Evolutionary conservation across 352 stramenopile genomes (phyloP), one percentile per base, ranked within the genome.

Genomic region (Peronospora destructor): DNA sequence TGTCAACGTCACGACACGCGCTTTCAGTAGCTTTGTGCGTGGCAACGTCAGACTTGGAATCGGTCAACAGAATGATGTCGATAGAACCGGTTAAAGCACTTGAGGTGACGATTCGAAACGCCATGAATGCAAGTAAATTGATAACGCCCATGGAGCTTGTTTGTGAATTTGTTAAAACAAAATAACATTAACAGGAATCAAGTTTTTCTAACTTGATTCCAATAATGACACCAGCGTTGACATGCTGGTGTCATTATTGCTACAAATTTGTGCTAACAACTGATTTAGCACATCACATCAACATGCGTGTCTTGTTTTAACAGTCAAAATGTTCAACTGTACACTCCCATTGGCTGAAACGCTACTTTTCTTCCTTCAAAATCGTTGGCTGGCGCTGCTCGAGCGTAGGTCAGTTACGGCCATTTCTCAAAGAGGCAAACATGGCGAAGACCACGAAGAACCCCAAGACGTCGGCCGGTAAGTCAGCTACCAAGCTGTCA

Each of bases 401-500:
- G 39, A 13, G 10, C 32, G 13, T 41, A 21, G 11, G 11, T 41
- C 10, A 2, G 3, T 1, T 19, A 14, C 6, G 6, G 13, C 58
- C 58, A 67, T 64, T 71, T 69, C 62, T 64, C 60, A 64, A 87
- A 73, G 68, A 73, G 73, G 66, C 72, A 66, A 76, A 67, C 68
- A 91, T 91, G 78, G 78, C 80, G 37, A 87, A 87, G 72, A 61
- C 47, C 41, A 69, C 77, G 12, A 49, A 36, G 32, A 55, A 29
- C 59, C 64, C 77, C 34, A 92, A 94, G 84, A 91, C 73, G 45
- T 56, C 73, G 56, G 85, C 79, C 62, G 78, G 79, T 84, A 92
- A 94, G 73, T 95, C 94, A 73, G 95, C 95, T 76, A 75, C 85
- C 61, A 85, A 93, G 54, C 77, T 96, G 49, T 87, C 87, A 53